These are phyloP conservation scores for Candida parachauliodes DNA, from an alignment of 805 yeast genomes.

Conservation along the genomic window DNA sequence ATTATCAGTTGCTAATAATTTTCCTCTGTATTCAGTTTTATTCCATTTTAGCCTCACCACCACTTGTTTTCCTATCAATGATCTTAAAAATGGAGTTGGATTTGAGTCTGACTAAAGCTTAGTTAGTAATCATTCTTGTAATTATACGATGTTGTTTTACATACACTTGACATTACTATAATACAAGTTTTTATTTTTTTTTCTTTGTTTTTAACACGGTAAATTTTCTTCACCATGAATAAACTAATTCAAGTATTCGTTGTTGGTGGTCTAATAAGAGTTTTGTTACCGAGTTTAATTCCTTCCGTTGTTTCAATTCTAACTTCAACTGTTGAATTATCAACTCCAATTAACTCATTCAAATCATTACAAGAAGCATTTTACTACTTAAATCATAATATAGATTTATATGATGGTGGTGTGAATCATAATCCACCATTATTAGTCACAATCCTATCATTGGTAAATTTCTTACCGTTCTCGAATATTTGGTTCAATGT, in stretches of 20 bases:
- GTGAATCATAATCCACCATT: conserved; percentile 84
- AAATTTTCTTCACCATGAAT: conserved; percentile 14
- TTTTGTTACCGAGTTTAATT: conserved; percentile 31
- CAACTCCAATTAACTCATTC: conserved; percentile 74
- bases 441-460: conserved; percentile 49
- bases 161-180: conserved; percentile 9
- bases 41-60: conserved; percentile 87
- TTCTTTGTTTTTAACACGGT: neutral
- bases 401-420: conserved; percentile 79
- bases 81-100: conserved; percentile 86
- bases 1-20: conserved; percentile 74
- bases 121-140: conserved; percentile 7
- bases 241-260: conserved; percentile 19
- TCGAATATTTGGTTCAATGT: conserved; percentile 26
- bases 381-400: conserved; percentile 51
- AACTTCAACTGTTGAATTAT: conserved; percentile 49
- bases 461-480: conserved; percentile 25
- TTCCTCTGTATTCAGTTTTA: conserved; percentile 81
- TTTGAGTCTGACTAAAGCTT: conserved; percentile 54
- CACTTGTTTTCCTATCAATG: conserved; percentile 67
- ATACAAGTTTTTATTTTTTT: no score
- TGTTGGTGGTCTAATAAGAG: conserved; percentile 31
- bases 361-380: conserved; percentile 45
- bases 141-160: neutral
- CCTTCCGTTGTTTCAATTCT: conserved; percentile 27